Base-by-base conservation (phyloP, 108 stramenopile genomes). In the Nitzschia sp. region DNA sequence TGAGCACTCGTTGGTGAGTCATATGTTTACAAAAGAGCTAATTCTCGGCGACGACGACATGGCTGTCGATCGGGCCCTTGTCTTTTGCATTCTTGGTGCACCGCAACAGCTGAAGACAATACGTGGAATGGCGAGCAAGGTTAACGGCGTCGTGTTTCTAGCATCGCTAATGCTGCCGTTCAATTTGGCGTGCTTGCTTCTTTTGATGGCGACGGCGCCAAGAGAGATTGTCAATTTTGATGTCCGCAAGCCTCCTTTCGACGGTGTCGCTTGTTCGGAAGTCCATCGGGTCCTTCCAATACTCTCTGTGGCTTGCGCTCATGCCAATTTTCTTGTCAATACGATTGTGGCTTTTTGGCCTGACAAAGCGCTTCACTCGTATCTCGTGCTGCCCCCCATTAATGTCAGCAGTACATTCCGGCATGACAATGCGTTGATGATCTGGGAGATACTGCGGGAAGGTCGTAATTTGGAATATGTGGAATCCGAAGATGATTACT, bases 391-490 rank as follows among this genome's bases (percentile, higher is more conserved):
- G 23, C 46, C 63, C 0, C 30, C 63, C 16, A 17, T 52, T 17
- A 32, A 34, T 19, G 63, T 64, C 3, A 64, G 63, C 32, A 11
- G 28, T 13, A 48, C 48, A 6, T 52, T 64, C 50, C 63, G 47
- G 8, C 48, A 64, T 33, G 48, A 64, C 30, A 33, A 48, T 48
- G 63, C 63, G 1, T 21, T 64, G 16, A 31, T 48, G 63, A 64
- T 64, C 21, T 64, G 63, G 63, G 44, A 48, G 36, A 27, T 28
- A 6, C 27, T 64, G 9, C 46, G 63, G n/a, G 16, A 32, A 1
- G 46, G 63, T 8, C 46, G 48, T 17, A 52, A 64, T 23, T 64
- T 64, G 47, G 63, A 64, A 27, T 48, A 64, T n/a, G n/a, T 64
- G 30, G 26, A 17, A 9, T 50, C 46, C 28, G 30, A 48, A 48